Percentiles rank a stretch among this genome's conserved stretches.
phyloP scores from a whole-genome alignment of 148 eudicot genomes.

The Linanthus parryae region DNA sequence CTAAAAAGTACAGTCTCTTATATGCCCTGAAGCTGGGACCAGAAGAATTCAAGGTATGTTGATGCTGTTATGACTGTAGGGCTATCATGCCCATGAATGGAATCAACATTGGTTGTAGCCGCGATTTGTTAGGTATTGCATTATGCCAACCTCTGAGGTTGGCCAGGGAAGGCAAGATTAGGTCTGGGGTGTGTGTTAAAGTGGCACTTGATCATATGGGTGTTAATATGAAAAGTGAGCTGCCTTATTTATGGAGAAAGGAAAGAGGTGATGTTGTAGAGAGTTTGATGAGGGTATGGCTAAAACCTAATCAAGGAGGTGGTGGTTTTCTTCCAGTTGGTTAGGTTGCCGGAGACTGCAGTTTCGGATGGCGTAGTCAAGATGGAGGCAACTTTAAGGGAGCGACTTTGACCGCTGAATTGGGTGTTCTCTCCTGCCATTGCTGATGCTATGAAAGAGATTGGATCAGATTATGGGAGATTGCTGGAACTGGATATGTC shows the following conservation, averaged over 20 bases:
- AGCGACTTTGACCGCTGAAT: slow-evolving; percentile 40
- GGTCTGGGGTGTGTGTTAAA: slow-evolving; percentile 81
- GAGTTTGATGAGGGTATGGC: slow-evolving; percentile 92
- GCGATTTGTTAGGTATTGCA: slow-evolving; percentile 78
- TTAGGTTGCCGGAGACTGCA: slow-evolving; percentile 62
- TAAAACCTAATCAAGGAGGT: slow-evolving; percentile 86
- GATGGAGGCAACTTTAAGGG: slow-evolving; percentile 64
- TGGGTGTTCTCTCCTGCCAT: slow-evolving; percentile 58
- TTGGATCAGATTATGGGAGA: slow-evolving; percentile 87
- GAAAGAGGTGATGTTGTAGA: slow-evolving; percentile 77
- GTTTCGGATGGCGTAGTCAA: slow-evolving; percentile 67
- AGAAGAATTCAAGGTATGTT: slow-evolving; percentile 65
- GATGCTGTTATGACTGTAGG: slow-evolving; percentile 84
- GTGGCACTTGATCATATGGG: slow-evolving; percentile 70
- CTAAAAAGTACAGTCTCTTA: slow-evolving; percentile 71
- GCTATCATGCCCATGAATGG: slow-evolving; percentile 84
- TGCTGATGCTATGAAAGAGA: slow-evolving; percentile 76
- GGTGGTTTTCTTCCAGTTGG: slow-evolving; percentile 64
- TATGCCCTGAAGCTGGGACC: slow-evolving; percentile 80
- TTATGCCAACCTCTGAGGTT: slow-evolving; percentile 69
- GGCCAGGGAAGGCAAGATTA: slow-evolving; percentile 67
- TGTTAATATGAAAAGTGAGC: slow-evolving; percentile 74
- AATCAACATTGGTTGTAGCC: slow-evolving; percentile 70
- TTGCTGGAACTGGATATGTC: too few relatives aligned
- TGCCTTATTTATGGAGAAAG: slow-evolving; percentile 85